These are phyloP conservation scores for Medicago lupulina DNA, from an alignment of 306 rosid species.

Conservation along the genomic window DNA sequence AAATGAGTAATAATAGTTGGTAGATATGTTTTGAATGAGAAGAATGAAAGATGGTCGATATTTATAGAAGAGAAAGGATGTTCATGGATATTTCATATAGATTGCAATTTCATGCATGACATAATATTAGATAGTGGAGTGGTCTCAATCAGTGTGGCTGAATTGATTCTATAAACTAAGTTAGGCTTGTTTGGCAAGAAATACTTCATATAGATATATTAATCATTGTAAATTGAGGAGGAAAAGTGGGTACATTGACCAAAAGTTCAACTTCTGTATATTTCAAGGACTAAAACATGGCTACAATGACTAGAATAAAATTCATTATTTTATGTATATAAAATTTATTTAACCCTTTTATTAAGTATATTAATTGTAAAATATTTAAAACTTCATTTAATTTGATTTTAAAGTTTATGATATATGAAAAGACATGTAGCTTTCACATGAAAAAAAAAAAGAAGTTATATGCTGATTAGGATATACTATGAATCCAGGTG, in stretches of 20 bases:
- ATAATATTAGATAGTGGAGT: slow-evolving; percentile 35
- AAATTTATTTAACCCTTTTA: too few species aligned
- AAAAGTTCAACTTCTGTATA: too few species aligned
- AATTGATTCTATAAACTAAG: slow-evolving; percentile 2
- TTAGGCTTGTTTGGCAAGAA: slow-evolving; percentile 47
- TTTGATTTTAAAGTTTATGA: too few species aligned
- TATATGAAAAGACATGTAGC: too few species aligned
- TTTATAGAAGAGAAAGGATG: slow-evolving; percentile 28
- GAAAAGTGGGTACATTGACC: not conserved
- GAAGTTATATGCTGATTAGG: not conserved
- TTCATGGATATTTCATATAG: not conserved
- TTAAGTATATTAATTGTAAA: too few species aligned
- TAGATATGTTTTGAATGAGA: slow-evolving; percentile 40
- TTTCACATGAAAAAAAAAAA: too few species aligned
- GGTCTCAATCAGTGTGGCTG: slow-evolving; percentile 51
- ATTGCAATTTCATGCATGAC: slow-evolving; percentile 27
- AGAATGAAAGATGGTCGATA: slow-evolving; percentile 29
- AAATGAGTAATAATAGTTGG: not conserved
- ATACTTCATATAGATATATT: not conserved
- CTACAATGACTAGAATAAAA: too few species aligned
- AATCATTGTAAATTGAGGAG: not conserved
- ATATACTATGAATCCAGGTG: not conserved
- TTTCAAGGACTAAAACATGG: too few species aligned
- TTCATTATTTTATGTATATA: too few species aligned
- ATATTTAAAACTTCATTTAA: too few species aligned